phyloP scores from a whole-genome alignment of 106 monocot species.

The Allium sativum region DNA sequence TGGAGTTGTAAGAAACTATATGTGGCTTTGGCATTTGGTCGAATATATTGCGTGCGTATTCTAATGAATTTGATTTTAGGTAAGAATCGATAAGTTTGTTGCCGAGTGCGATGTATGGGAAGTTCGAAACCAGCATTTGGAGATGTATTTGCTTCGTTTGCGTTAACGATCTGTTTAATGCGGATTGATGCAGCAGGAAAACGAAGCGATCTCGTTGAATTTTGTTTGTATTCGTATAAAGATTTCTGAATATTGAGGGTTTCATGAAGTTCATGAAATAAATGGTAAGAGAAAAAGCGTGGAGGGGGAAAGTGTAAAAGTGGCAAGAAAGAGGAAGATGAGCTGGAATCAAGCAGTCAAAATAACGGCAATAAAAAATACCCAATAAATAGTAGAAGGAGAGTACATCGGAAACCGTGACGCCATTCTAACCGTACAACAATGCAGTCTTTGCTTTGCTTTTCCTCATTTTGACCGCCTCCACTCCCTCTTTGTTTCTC shows the following conservation, averaged over 20 bases:
- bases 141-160: constrained; percentile 25
- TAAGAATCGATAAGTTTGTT: constrained; percentile 55
- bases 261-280: background rate
- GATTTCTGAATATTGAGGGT: background rate
- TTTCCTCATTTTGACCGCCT: background rate
- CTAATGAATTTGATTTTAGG: constrained; percentile 27
- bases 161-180: constrained; percentile 15
- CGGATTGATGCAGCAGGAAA: constrained; percentile 38
- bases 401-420: background rate
- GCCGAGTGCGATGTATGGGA: constrained; percentile 54
- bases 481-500: background rate
- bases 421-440: background rate
- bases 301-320: too few species aligned
- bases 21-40: constrained; percentile 63
- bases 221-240: background rate
- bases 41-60: constrained; percentile 50
- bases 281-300: background rate
- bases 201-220: constrained; percentile 14
- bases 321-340: too few species aligned
- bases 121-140: constrained; percentile 40
- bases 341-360: background rate
- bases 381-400: too few species aligned
- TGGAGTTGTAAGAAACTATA: constrained; percentile 53
- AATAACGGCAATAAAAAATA: background rate
- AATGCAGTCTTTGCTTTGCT: background rate